phyloP scores from a whole-genome alignment of 2,329 filamentous ascomycete genomes.

The Trichophyton mentagrophytes region DNA sequence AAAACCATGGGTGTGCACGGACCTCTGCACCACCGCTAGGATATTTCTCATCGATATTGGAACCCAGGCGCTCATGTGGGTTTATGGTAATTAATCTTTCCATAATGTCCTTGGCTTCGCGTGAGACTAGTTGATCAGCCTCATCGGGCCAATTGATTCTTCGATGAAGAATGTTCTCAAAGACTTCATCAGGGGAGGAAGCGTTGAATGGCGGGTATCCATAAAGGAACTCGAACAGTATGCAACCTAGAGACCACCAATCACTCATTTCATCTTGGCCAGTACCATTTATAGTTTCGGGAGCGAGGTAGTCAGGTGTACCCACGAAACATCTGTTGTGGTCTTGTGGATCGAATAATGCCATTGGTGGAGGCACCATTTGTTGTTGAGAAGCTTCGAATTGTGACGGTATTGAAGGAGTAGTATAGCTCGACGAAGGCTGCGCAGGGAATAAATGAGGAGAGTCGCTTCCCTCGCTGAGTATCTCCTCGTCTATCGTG shows the following conservation, averaged over 20 bases:
- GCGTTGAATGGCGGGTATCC: conserved; percentile 92
- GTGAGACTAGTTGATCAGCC: conserved; percentile 63
- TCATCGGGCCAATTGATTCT: conserved; percentile 88
- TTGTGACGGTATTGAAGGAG: conserved; percentile 17
- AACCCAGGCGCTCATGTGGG: conserved; percentile 66
- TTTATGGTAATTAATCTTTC: conserved; percentile 81
- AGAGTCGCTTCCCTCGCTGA: conserved; percentile 58
- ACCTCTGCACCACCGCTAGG: conserved; percentile 82
- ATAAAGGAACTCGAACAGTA: conserved; percentile 90
- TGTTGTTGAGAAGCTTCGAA: conserved; percentile 40
- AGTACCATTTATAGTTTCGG: conserved; percentile 88
- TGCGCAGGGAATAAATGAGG: conserved; percentile 64
- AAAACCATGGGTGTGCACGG: conserved; percentile 77
- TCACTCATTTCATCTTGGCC: conserved; percentile 97
- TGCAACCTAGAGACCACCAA: conserved; percentile 99
- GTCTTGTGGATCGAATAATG: conserved; percentile 89
- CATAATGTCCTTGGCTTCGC: conserved; percentile 86
- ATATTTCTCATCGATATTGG: conserved; percentile 73
- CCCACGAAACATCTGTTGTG: conserved; percentile 88
- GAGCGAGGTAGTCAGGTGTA: conserved; percentile 91
- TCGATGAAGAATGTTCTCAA: conserved; percentile 86
- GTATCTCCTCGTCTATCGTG: conserved; percentile 57
- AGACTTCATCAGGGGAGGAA: conserved; percentile 77
- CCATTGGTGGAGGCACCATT: conserved; percentile 85
- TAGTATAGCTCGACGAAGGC: conserved; percentile 40